These are phyloP conservation scores for Komagataella kurtzmanii DNA, from an alignment of 805 yeast species.

Conservation along the genomic window DNA sequence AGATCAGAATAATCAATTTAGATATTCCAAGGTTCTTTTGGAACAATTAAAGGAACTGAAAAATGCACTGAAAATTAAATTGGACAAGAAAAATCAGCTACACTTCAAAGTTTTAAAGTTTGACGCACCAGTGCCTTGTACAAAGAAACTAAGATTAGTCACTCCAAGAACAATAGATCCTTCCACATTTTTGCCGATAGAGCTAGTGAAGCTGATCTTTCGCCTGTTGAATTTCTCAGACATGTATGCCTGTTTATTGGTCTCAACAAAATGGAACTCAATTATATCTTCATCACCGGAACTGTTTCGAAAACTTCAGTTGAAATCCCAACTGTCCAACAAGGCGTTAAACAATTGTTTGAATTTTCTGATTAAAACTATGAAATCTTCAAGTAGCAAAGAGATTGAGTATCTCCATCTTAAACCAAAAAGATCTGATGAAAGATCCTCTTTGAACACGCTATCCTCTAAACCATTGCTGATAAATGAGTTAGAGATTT, in stretches of 20 bases:
- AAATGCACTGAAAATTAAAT: too few species aligned
- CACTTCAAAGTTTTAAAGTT: background rate
- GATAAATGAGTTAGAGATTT: background rate
- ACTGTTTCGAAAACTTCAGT: background rate
- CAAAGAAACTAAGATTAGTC: background rate
- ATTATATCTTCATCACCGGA: background rate
- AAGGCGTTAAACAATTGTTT: background rate
- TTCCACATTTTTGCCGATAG: background rate
- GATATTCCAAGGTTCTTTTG: background rate
- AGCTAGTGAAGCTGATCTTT: background rate
- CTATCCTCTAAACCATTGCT: background rate
- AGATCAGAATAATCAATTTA: background rate
- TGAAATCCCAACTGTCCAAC: background rate
- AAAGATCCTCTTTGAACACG: background rate
- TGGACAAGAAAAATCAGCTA: background rate
- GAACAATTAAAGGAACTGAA: background rate
- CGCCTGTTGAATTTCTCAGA: background rate
- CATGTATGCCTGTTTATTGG: background rate
- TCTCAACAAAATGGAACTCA: background rate
- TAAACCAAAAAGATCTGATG: background rate
- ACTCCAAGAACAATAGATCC: background rate
- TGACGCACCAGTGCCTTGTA: background rate
- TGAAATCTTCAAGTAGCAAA: background rate
- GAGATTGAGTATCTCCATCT: background rate
- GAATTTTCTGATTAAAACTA: background rate